These are phyloP conservation scores for Mucor saturninus DNA, from an alignment of 371 early-diverging fungal species.

Conservation along the genomic window DNA sequence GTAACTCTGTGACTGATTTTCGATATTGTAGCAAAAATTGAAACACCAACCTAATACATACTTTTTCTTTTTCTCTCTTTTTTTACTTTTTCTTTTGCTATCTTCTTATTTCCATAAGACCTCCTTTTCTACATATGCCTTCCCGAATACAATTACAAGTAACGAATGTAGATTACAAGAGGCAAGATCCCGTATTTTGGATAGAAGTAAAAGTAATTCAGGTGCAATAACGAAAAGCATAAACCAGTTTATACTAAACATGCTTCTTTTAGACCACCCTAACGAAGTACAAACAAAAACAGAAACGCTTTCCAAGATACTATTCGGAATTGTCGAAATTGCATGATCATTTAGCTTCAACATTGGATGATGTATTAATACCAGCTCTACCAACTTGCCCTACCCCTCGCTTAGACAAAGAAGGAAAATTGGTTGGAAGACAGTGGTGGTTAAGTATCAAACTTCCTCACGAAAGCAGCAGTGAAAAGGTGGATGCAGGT, in stretches of 20 bases:
- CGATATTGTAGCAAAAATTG: no score
- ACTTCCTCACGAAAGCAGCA: constrained; percentile 8
- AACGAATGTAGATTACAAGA: constrained; percentile 49
- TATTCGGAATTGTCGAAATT: constrained; percentile 48
- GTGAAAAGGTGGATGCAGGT: constrained; percentile 1
- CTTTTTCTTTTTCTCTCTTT: neutral
- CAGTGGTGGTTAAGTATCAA: constrained; percentile 45
- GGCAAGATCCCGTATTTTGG: constrained; percentile 59
- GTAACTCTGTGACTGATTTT: no score
- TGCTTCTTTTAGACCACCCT: constrained; percentile 34
- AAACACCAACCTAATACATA: no score
- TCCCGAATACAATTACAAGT: constrained; percentile 7
- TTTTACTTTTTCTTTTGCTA: neutral
- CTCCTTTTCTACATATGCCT: neutral
- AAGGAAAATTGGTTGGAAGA: constrained; percentile 31
- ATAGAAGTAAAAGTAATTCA: constrained; percentile 43
- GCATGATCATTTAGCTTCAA: constrained; percentile 30
- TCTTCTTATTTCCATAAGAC: no score
- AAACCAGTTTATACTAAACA: neutral
- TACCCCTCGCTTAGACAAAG: constrained; percentile 36
- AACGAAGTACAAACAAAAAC: constrained; percentile 46
- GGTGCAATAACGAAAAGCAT: neutral
- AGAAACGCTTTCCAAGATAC: constrained; percentile 49
- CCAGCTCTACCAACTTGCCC: constrained; percentile 48
- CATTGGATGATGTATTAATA: constrained; percentile 44